These are phyloP conservation scores for Xylaria sp. DNA, from an alignment of 2,329 filamentous ascomycete species.

Conservation along the genomic window DNA sequence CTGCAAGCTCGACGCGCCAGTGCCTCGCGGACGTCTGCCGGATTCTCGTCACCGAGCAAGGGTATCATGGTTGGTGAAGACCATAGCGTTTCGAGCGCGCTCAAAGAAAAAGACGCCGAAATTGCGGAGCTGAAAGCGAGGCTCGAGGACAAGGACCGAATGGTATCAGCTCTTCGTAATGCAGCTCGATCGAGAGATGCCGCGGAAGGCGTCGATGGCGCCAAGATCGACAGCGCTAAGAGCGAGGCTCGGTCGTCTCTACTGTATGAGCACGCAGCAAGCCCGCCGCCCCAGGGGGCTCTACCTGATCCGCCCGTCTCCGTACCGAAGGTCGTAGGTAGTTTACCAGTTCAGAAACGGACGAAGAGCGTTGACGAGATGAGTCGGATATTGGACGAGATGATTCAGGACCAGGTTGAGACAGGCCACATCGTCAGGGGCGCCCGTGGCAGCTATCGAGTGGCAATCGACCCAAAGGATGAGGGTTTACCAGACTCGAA, in stretches of 20 bases:
- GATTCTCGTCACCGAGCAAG: constrained; percentile 63
- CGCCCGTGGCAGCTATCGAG: constrained; percentile 66
- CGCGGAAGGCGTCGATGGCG: constrained; percentile 59
- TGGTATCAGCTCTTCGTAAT: constrained; percentile 83
- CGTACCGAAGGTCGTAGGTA: constrained; percentile 33
- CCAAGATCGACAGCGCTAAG: constrained; percentile 31
- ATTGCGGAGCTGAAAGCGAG: constrained; percentile 88
- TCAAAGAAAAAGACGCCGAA: constrained; percentile 90
- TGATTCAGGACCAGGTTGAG: constrained; percentile 89
- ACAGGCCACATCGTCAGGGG: constrained; percentile 71
- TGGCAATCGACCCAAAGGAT: constrained; percentile 52
- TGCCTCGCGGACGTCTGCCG: constrained; percentile 82
- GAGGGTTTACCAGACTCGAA: constrained; percentile 39
- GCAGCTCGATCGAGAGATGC: constrained; percentile 84
- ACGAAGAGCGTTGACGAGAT: constrained; percentile 84
- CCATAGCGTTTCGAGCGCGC: constrained; percentile 69
- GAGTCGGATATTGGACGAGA: constrained; percentile 91
- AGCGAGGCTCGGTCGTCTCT: constrained; percentile 35
- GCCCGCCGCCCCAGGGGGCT: constrained; percentile 37
- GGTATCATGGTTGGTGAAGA: constrained; percentile 76
- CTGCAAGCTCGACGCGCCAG: constrained; percentile 89
- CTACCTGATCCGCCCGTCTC: constrained; percentile 36
- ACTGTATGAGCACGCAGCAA: constrained; percentile 37
- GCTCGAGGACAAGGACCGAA: constrained; percentile 92
- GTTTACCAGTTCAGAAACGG: constrained; percentile 50